These are phyloP conservation scores for Volvox carteri DNA, from an alignment of 163 green algal genomes.

Conservation along the genomic window DNA sequence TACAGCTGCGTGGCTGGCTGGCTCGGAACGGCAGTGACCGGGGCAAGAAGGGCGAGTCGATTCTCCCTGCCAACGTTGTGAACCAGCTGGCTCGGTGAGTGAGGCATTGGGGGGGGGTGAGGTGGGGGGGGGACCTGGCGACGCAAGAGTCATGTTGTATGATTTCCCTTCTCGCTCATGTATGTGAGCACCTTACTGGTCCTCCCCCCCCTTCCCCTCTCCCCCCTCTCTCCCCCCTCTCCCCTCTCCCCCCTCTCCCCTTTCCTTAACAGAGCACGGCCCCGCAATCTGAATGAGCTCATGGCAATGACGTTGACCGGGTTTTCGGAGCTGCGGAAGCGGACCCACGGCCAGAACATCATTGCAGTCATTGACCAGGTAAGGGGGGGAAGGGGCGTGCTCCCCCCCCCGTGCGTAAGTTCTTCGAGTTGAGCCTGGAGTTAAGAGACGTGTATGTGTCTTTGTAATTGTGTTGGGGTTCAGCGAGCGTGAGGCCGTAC, in stretches of 20 bases:
- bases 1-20: slow-evolving; percentile 50
- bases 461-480: neutral
- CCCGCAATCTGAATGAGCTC: slow-evolving; percentile 27
- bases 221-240: too few species aligned
- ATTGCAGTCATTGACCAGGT: slow-evolving; percentile 48
- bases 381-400: neutral
- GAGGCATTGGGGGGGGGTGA: too few species aligned
- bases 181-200: too few species aligned
- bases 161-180: too few species aligned
- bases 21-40: neutral
- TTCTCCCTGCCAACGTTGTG: slow-evolving; percentile 1
- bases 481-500: neutral
- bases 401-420: neutral
- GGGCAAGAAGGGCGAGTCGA: slow-evolving; percentile 43
- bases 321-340: slow-evolving; percentile 43
- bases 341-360: slow-evolving; percentile 52
- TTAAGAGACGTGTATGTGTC: neutral
- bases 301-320: slow-evolving; percentile 6
- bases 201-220: too few species aligned
- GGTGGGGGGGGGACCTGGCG: too few species aligned
- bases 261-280: slow-evolving; percentile 9
- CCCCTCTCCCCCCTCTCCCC: too few species aligned
- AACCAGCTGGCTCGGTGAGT: slow-evolving; percentile 38
- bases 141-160: too few species aligned
- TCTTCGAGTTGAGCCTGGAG: neutral